A percentile compares a stretch with the other conserved stretches of the same genome.
Conservation (phyloP, 2,329 filamentous ascomycete species). For the Fusarium duplospermum region DNA sequence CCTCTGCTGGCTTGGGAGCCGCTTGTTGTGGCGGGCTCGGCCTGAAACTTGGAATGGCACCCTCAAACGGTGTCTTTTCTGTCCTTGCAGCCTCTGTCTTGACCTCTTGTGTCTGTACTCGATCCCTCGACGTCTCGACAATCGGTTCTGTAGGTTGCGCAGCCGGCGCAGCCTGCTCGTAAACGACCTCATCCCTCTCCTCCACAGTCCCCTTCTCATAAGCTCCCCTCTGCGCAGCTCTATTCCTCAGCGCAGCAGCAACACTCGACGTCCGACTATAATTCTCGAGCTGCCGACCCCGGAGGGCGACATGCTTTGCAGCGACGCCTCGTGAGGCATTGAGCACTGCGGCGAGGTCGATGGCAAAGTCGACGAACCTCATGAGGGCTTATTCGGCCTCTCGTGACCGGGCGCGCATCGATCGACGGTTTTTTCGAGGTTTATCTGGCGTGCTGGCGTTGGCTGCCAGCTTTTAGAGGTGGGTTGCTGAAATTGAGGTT, state of each 20-base stretch:
- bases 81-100: conserved; percentile 8
- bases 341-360: conserved; percentile 78
- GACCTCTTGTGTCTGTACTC: conserved; percentile 11
- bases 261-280: conserved; percentile 62
- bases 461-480: conserved; percentile 30
- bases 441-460: conserved; percentile 32
- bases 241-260: conserved; percentile 49
- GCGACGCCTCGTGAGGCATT: conserved; percentile 77
- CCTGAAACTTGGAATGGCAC: conserved; percentile 20
- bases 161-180: conserved; percentile 24
- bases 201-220: conserved; percentile 3
- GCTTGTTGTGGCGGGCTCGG: conserved; percentile 12
- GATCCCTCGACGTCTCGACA: conserved; percentile 9
- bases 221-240: conserved; percentile 19
- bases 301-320: conserved; percentile 69
- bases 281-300: conserved; percentile 64
- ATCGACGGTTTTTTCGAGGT: conserved; percentile 1
- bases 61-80: conserved; percentile 12
- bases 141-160: conserved; percentile 15
- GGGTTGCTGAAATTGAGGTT: conserved; percentile 21
- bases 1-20: conserved; percentile 20
- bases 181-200: conserved; percentile 9
- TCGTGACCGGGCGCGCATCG: conserved; percentile 40
- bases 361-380: conserved; percentile 71
- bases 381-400: conserved; percentile 53